phyloP scores from a whole-genome alignment of 1,284 basidiomycete genomes.

The Trametes hirsuta region DNA sequence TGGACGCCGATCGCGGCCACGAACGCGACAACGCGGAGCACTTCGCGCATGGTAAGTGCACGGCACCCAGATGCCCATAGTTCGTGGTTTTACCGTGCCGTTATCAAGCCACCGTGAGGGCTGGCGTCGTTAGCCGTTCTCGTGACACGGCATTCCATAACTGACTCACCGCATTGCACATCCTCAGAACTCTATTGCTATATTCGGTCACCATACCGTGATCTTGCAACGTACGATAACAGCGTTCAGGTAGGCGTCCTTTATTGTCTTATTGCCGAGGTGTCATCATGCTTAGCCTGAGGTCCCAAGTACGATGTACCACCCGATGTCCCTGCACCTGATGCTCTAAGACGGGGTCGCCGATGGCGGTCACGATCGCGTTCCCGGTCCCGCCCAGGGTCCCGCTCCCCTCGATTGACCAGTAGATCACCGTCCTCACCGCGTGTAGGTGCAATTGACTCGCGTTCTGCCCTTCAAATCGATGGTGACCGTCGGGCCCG shows the following conservation, averaged over 20 bases:
- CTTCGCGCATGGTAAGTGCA: conserved; percentile 78
- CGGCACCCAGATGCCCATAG: conserved; percentile 12
- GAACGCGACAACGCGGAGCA: conserved; percentile 78
- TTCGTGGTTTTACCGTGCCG: not conserved
- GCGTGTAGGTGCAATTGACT: not conserved
- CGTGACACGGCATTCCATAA: conserved; percentile 6
- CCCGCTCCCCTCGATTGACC: conserved; percentile 7
- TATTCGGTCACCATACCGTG: conserved; percentile 82
- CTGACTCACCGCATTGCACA: conserved; percentile 14
- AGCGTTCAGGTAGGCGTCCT: conserved; percentile 70
- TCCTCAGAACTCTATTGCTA: conserved; percentile 80
- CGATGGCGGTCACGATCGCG: conserved; percentile 44
- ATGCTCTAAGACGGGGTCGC: conserved; percentile 35
- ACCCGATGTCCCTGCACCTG: conserved; percentile 38
- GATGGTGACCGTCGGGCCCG: not conserved
- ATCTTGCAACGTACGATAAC: conserved; percentile 78
- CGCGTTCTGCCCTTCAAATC: not conserved
- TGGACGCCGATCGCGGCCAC: conserved; percentile 56
- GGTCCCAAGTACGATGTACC: conserved; percentile 58
- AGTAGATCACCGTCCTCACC: conserved; percentile 8
- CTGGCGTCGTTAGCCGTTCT: not conserved
- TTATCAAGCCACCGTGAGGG: conserved; percentile 5
- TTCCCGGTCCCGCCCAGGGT: conserved; percentile 24
- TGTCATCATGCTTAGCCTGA: conserved; percentile 1
- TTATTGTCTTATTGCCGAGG: not conserved